Base-by-base conservation (phyloP, 495 filamentous ascomycete species). In the Penicillium paradoxum region DNA sequence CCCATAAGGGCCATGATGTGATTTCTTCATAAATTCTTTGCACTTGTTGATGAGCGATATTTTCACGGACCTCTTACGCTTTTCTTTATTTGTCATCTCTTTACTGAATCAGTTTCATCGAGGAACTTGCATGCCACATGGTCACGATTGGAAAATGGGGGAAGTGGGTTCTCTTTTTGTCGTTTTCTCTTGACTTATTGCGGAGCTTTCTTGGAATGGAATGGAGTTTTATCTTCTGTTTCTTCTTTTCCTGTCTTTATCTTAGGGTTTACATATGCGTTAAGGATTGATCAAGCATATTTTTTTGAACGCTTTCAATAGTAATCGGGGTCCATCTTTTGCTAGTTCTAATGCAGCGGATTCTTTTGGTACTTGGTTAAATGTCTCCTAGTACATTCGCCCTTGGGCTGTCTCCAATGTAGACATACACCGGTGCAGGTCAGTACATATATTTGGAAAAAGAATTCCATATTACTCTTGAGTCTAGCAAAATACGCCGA, bases 101-200 rank as follows among this genome's bases (percentile, higher is more conserved):
- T 53, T 45, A 45, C 18, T 38, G 38, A 34, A 43, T 51, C 17
- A 29, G 38, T 42, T 38, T 38, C 49, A 38, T 38, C 29, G 49
- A 43, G 39, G 49, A 51, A 42, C 17, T 21, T 37, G 30, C 32
- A 45, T 38, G 41, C 50, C 39, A 45, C 50, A 36, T 53, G 25
- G 50, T 53, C 41, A 38, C 29, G 41, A 53, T 38, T 53, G 40
- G 50, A 29, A 49, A 42, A 51, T 29, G 3, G 49, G 49, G 29
- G 27, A 11, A 8, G 32, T 8, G 18, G 42, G 19, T 30, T 10
- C 44, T 55, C 44, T 42, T 29, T 43, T 49, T 38, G 41, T 49
- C 48, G 25, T 19, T 34, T 51, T 47, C 42, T 48, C 17, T 37
- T 54, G 45, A 45, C 49, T 45, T 37, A 30, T 39, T 19, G 19